Evolutionary conservation across 495 filamentous ascomycete genomes (phyloP).

Genomic region (Penicillium parvum): DNA sequence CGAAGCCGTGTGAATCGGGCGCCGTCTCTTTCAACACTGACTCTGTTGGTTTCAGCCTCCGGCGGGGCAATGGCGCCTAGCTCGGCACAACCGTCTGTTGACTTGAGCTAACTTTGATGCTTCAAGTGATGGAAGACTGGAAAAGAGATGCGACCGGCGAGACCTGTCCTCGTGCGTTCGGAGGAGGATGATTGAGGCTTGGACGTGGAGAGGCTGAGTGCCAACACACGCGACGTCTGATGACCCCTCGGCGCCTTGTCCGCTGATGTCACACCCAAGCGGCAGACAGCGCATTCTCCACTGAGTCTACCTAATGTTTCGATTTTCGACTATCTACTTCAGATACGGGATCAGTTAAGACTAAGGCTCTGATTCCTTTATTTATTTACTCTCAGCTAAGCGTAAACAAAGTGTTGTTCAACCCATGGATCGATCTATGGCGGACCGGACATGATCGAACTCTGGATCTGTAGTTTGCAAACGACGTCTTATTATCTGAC

Average conservation of each 20-base stretch:
- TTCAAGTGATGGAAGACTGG: background rate
- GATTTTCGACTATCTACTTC: no score
- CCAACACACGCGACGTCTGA: slow-evolving; percentile 10
- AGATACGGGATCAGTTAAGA: background rate
- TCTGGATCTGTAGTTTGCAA: no score
- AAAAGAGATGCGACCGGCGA: no score
- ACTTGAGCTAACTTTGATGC: background rate
- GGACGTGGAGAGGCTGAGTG: slow-evolving; percentile 9
- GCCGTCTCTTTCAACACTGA: no score
- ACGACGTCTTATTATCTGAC: no score
- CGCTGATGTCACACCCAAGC: slow-evolving; percentile 22
- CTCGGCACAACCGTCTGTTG: slow-evolving; percentile 1
- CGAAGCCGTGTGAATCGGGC: no score
- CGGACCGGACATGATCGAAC: no score
- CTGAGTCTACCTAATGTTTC: background rate
- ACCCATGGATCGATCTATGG: no score
- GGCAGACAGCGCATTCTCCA: slow-evolving; percentile 1
- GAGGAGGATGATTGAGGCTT: background rate
- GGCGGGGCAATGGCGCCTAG: slow-evolving; percentile 9
- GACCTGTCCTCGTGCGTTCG: no score
- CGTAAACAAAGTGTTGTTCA: background rate
- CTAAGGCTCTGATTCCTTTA: background rate
- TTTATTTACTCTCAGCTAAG: slow-evolving; percentile 4
- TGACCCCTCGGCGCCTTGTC: slow-evolving; percentile 15
- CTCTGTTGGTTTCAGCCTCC: background rate